Conservation (phyloP, 148 eudicot genomes). For the Chenopodium berlandieri region DNA sequence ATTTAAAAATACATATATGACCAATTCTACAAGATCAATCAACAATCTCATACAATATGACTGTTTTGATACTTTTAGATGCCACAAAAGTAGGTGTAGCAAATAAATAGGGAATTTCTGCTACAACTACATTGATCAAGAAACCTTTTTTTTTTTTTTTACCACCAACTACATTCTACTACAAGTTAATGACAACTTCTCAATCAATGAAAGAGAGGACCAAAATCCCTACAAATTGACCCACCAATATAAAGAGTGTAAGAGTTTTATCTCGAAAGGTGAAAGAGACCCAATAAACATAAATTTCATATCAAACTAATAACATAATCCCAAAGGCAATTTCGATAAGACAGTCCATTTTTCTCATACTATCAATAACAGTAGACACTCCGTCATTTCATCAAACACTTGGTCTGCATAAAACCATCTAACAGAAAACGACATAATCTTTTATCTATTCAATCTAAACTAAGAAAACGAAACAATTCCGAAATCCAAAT, state of each 20-base stretch:
- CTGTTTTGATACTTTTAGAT: too few relatives aligned
- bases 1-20: neutral
- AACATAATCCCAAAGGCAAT: neutral
- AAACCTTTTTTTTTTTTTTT: neutral
- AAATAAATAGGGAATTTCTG: neutral
- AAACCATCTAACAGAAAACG: neutral
- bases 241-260: neutral
- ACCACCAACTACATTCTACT: neutral
- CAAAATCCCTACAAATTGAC: neutral
- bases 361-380: neutral
- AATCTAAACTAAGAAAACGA: neutral
- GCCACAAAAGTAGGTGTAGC: neutral
- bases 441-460: neutral
- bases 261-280: neutral
- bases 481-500: neutral
- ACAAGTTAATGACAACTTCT: neutral
- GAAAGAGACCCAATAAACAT: neutral
- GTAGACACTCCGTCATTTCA: neutral
- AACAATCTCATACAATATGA: neutral
- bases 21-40: neutral
- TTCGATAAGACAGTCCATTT: neutral
- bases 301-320: neutral
- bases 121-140: neutral
- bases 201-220: neutral
- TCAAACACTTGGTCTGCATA: constrained; percentile 15